Evolutionary conservation across 345 rosid species (phyloP).

Genomic region (Leavenworthia alabamica): DNA sequence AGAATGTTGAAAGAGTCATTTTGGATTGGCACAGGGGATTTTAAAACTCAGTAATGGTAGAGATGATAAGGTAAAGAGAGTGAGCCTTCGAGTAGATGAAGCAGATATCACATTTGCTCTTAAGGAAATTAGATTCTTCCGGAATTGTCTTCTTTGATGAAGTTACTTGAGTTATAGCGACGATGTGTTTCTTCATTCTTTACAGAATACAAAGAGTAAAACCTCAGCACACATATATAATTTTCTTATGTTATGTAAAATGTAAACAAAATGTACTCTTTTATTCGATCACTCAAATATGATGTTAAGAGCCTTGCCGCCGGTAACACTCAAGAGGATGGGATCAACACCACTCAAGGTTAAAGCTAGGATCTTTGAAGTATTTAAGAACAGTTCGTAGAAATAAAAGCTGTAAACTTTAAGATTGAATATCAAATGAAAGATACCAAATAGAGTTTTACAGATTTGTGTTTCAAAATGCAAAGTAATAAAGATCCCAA

Average conservation of each 20-base stretch:
- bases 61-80: conserved; percentile 59
- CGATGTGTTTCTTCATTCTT: neutral
- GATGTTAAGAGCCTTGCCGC: too few species aligned
- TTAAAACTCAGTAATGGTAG: conserved; percentile 68
- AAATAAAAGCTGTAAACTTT: too few species aligned
- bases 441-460: too few species aligned
- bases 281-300: too few species aligned
- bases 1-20: too few species aligned
- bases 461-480: too few species aligned
- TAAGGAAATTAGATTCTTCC: conserved; percentile 85
- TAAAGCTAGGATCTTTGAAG: too few species aligned
- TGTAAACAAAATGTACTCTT: neutral
- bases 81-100: conserved; percentile 63
- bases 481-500: too few species aligned
- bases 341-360: too few species aligned
- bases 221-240: neutral
- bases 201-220: conserved; percentile 17
- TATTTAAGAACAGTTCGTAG: too few species aligned
- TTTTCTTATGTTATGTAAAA: neutral
- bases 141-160: conserved; percentile 62
- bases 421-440: too few species aligned
- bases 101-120: conserved; percentile 76
- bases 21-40: conserved; percentile 48
- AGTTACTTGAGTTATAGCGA: conserved; percentile 8
- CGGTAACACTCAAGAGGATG: too few species aligned